phyloP scores from a whole-genome alignment of 2,329 filamentous ascomycete species.

The Geoglossum cookeanum region DNA sequence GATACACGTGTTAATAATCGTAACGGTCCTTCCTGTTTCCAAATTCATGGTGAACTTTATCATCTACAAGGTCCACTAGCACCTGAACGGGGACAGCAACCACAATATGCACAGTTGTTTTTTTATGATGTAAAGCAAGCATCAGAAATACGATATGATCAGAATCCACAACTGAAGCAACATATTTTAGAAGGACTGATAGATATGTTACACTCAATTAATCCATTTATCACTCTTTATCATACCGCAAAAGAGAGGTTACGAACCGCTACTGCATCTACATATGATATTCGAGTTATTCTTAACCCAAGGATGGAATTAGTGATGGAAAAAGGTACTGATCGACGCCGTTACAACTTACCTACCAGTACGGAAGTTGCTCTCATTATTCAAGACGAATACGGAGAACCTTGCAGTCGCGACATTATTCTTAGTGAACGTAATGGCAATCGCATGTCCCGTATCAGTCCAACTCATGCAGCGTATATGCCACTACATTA shows the following conservation, averaged over 20 bases:
- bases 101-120: not conserved
- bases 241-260: not conserved
- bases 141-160: not conserved
- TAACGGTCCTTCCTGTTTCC: not conserved
- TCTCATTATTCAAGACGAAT: not conserved
- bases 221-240: not conserved
- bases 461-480: not conserved
- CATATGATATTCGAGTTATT: not conserved
- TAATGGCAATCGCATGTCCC: not conserved
- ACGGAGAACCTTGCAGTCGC: not conserved
- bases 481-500: not conserved
- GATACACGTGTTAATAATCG: not conserved
- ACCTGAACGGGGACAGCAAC: not conserved
- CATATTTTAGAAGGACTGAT: not conserved
- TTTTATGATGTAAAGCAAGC: not conserved
- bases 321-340: not conserved
- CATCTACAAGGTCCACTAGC: not conserved
- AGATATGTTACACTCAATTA: not conserved
- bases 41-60: not conserved
- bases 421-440: not conserved
- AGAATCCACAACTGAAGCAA: not conserved
- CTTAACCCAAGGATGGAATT: not conserved
- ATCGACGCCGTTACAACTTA: not conserved
- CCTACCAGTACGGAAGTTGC: not conserved
- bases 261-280: not conserved